These are phyloP conservation scores for Cercospora zeae-maydis DNA, from an alignment of 2,329 filamentous ascomycete species.

Conservation along the genomic window DNA sequence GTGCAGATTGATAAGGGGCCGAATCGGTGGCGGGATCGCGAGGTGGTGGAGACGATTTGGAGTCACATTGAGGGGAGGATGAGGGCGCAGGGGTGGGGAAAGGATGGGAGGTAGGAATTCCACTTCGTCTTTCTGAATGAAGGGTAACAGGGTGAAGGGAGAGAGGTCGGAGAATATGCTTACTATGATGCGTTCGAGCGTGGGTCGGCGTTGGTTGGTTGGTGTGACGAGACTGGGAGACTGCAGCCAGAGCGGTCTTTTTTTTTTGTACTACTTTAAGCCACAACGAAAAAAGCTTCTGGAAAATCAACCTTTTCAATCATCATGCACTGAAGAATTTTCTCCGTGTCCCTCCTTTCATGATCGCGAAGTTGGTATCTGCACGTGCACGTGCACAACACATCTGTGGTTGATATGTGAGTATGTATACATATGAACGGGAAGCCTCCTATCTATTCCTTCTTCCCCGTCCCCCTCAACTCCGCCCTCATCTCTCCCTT, in stretches of 20 bases:
- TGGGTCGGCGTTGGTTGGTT: background rate
- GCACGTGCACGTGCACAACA: background rate
- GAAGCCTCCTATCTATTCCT: background rate
- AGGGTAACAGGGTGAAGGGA: background rate
- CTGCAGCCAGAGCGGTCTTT: background rate
- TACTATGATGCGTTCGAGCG: background rate
- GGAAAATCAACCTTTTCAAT: background rate
- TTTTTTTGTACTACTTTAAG: background rate
- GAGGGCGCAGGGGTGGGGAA: constrained; percentile 77
- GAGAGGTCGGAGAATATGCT: background rate
- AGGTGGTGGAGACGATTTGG: constrained; percentile 93
- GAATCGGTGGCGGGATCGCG: constrained; percentile 77
- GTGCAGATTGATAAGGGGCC: constrained; percentile 71
- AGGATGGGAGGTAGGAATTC: constrained; percentile 50
- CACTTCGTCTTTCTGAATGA: background rate
- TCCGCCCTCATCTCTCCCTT: constrained; percentile 51
- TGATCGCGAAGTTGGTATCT: background rate
- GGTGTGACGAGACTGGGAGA: background rate
- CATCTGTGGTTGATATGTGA: background rate
- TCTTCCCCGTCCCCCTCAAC: constrained; percentile 23
- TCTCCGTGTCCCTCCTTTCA: no score
- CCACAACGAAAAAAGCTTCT: background rate
- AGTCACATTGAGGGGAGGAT: constrained; percentile 82
- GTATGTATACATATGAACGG: background rate
- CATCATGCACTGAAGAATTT: no score